A percentile compares a stretch with the other conserved stretches of the same genome.
phyloP scores from a whole-genome alignment of 345 rosid genomes.

The Triadica sebifera region DNA sequence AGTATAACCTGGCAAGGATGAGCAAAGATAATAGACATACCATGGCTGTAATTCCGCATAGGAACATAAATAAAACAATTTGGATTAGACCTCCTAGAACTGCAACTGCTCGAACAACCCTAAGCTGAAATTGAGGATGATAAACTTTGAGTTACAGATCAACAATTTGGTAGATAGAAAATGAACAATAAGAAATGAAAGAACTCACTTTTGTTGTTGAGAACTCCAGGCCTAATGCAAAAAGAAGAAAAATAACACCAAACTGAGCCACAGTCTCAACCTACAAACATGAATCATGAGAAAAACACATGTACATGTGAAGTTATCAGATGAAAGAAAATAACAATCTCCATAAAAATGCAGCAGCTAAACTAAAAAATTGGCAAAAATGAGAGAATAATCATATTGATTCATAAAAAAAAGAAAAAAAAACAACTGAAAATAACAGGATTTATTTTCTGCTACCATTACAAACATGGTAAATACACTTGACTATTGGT shows the following conservation, averaged over 20 bases:
- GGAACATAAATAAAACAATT: slow-evolving; percentile 85
- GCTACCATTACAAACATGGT: slow-evolving; percentile 6
- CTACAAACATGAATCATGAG: slow-evolving; percentile 34
- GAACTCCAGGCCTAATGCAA: slow-evolving; percentile 90
- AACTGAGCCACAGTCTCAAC: slow-evolving; percentile 98
- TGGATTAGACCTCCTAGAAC: slow-evolving; percentile 87
- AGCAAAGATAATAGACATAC: slow-evolving; percentile 39
- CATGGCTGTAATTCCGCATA: slow-evolving; percentile 77
- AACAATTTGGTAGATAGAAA: not conserved
- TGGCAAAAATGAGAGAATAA: not conserved
- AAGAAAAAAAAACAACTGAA: not conserved
- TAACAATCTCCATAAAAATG: not conserved
- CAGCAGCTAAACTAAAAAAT: not conserved
- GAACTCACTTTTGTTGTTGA: slow-evolving; percentile 67
- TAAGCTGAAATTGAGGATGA: slow-evolving; percentile 57
- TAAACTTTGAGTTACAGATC: not conserved
- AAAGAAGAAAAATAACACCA: slow-evolving; percentile 95
- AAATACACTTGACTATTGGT: not conserved
- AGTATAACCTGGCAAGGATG: not conserved
- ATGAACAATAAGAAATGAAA: not conserved
- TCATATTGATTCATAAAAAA: not conserved
- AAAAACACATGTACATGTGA: not conserved
- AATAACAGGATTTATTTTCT: not conserved
- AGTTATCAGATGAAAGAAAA: not conserved
- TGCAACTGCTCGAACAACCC: slow-evolving; percentile 93